A percentile compares a stretch with the other conserved stretches of the same genome.
phyloP scores from a whole-genome alignment of 345 rosid genomes.

The Gossypium mustelinum region DNA sequence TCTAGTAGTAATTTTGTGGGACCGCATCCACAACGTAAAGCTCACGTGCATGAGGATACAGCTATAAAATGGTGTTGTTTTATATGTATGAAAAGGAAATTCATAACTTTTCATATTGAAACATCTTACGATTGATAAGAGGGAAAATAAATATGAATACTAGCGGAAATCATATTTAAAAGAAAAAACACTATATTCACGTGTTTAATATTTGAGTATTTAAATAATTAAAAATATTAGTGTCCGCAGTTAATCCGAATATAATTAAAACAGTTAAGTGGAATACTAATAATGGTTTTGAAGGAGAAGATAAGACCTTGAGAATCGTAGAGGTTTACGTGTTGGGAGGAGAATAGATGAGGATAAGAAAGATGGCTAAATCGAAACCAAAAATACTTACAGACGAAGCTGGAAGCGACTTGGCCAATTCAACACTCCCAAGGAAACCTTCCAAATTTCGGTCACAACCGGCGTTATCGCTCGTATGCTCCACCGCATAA shows the following conservation, averaged over 20 bases:
- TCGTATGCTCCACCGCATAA: slow-evolving; percentile 67
- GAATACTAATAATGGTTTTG: not conserved
- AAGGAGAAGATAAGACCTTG: not conserved
- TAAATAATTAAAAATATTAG: no score
- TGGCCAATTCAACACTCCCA: slow-evolving; percentile 45
- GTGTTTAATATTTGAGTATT: no score
- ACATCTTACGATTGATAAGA: no score
- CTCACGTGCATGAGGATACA: not conserved
- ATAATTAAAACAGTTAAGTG: no score
- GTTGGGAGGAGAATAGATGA: not conserved
- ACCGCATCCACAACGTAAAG: not conserved
- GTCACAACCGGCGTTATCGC: slow-evolving; percentile 53
- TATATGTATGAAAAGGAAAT: no score
- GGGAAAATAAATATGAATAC: no score
- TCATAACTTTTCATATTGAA: no score
- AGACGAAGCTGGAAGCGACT: slow-evolving; percentile 52
- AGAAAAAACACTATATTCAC: no score
- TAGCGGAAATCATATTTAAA: no score
- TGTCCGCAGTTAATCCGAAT: no score
- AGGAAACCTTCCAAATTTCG: slow-evolving; percentile 56
- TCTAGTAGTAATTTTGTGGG: no score
- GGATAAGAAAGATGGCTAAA: not conserved
- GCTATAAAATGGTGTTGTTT: no score
- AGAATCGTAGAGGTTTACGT: not conserved
- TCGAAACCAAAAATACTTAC: slow-evolving; percentile 30